A percentile compares a stretch with the other conserved stretches of the same genome.
Conservation (phyloP, 176 grass and related monocot genomes). For the Canna indica region DNA sequence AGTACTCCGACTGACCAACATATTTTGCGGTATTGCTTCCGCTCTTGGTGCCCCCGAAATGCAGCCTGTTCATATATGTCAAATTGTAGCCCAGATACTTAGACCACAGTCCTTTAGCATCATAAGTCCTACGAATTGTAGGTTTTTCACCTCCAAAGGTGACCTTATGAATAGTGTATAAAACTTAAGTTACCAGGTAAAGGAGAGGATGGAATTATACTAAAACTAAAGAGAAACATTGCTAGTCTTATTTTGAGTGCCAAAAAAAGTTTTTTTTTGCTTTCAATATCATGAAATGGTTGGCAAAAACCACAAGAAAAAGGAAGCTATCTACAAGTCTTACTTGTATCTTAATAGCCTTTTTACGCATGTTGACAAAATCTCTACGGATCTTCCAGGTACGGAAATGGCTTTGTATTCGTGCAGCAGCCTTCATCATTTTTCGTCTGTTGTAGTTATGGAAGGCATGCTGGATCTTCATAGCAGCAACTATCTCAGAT, state of each 20-base stretch:
- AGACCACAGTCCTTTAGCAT: too few species aligned
- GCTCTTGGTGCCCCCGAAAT: constrained; percentile 76
- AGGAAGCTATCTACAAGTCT: constrained; percentile 4
- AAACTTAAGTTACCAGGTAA: too few species aligned
- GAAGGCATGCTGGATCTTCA: constrained; percentile 92
- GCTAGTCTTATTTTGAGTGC: too few species aligned
- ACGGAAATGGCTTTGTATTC: constrained; percentile 88
- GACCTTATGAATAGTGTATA: too few species aligned
- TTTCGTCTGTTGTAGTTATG: constrained; percentile 70
- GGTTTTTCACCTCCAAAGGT: too few species aligned
- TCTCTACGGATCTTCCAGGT: constrained; percentile 64
- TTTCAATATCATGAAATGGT: neutral
- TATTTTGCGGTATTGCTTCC: constrained; percentile 77
- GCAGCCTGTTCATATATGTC: constrained; percentile 47
- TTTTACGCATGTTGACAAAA: constrained; percentile 67
- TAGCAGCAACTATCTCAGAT: constrained; percentile 63
- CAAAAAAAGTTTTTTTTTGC: neutral
- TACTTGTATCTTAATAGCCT: constrained; percentile 84
- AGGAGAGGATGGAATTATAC: too few species aligned
- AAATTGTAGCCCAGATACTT: too few species aligned
- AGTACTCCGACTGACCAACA: constrained; percentile 89
- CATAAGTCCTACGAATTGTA: too few species aligned
- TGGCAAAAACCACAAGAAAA: neutral
- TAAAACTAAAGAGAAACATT: too few species aligned
- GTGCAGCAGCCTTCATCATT: constrained; percentile 71